These are phyloP conservation scores for Antarctomyces pellizariae DNA, from an alignment of 495 filamentous ascomycete genomes.

Conservation along the genomic window DNA sequence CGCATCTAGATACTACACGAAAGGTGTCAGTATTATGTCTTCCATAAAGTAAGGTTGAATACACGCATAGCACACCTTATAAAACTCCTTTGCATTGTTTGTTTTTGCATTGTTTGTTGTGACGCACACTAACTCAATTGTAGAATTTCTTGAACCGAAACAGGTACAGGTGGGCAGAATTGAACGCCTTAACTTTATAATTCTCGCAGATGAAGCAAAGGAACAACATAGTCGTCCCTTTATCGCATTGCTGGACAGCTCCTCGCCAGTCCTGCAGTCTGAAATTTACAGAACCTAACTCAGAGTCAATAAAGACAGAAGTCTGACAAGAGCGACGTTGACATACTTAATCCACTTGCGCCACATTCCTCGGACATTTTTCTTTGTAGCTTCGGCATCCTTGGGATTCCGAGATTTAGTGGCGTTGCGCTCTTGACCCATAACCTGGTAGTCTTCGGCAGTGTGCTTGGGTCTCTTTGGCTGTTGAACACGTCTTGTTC, in stretches of 20 bases:
- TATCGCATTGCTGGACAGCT: slow-evolving; percentile 8
- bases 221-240: slow-evolving; percentile 12
- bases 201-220: slow-evolving; percentile 10
- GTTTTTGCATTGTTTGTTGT: slow-evolving; percentile 12
- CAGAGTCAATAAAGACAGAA: slow-evolving; percentile 3
- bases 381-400: slow-evolving; percentile 2
- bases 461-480: too few relatives aligned
- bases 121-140: slow-evolving; percentile 7
- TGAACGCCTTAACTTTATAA: slow-evolving; percentile 8
- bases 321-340: not conserved
- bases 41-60: slow-evolving; percentile 3
- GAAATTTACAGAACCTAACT: slow-evolving; percentile 3
- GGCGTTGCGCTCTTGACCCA: slow-evolving; percentile 1
- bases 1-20: not conserved
- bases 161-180: slow-evolving; percentile 9
- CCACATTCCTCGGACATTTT: slow-evolving; percentile 3
- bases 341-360: slow-evolving; percentile 4
- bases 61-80: slow-evolving; percentile 16
- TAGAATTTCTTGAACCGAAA: slow-evolving; percentile 12
- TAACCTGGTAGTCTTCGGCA: slow-evolving; percentile 4
- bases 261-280: not conserved
- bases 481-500: not conserved
- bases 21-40: slow-evolving; percentile 1
- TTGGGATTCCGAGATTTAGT: slow-evolving; percentile 1
- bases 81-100: slow-evolving; percentile 12